Base-by-base conservation (phyloP, 352 stramenopile genomes). In the Phytophthora lateralis region DNA sequence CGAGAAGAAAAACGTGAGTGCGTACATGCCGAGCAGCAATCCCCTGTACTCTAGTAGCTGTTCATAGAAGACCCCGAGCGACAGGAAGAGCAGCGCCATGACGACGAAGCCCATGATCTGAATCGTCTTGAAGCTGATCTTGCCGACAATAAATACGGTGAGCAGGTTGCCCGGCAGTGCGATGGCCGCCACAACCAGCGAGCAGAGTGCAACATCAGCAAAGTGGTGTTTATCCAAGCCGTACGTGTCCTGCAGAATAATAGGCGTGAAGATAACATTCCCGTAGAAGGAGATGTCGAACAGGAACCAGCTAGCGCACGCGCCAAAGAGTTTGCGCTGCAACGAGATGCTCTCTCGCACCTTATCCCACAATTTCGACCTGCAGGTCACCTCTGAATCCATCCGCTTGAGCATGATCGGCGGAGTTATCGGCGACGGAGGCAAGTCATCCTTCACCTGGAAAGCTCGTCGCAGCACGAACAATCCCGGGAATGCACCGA, bases 211-310 rank as follows among this genome's bases (percentile, higher is more conserved):
- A 9, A 91, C 76, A 48, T 89, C 73, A 1, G 65, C 66, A 35
- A 89, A 65, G 54, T 87, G 78, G 41, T 75, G 76, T 26, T 78
- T 82, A 42, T 83, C 74, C 54, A 80, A 81, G 4, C 69, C 80
- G 42, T 83, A 90, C 7, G 81, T 83, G 58, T 89, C 82, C 52
- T 90, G 66, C 8, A 96, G 47, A 53, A 96, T 90, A 39, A 90
- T 85, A 2, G 87, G 83, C 37, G 85, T 92, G 65, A 97, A 97
- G 55, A 97, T 82, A 38, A 92, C 71, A 61, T 97, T 96, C 30
- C 82, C 89, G 63, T 97, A 97, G 45, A 96, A 97, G 7, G 85
- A 84, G 29, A 98, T 78, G 73, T 98, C 91, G 59, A 97, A 97
- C 10, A 98, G 71, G 61, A 97, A 97, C 91, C 91, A 98, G n/a